A percentile compares a stretch with the other conserved stretches of the same genome.
These are phyloP conservation scores for Galerina sulciceps DNA, from an alignment of 768 basidiomycete species.

Conservation along the genomic window DNA sequence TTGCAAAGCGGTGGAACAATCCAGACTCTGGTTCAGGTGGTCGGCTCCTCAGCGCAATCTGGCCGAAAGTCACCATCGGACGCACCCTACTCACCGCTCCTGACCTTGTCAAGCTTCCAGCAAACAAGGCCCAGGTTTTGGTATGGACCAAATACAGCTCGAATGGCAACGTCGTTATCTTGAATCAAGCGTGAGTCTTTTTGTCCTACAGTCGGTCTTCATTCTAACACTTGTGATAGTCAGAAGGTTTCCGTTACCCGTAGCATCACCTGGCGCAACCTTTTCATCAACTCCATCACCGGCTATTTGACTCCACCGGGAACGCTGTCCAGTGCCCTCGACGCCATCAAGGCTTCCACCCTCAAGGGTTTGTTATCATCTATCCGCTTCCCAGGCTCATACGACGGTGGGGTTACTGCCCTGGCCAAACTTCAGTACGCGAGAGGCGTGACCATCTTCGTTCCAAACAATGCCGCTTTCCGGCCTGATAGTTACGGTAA, in stretches of 20 bases:
- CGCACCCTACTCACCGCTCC: constrained; percentile 63
- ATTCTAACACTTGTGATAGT: constrained; percentile 13
- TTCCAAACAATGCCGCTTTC: constrained; percentile 60
- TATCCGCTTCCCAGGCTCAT: constrained; percentile 24
- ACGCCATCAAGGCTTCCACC: constrained; percentile 44
- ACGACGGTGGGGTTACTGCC: constrained; percentile 39
- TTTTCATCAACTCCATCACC: constrained; percentile 50
- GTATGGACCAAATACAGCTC: constrained; percentile 30
- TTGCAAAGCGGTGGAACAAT: neutral
- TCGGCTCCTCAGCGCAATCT: constrained; percentile 39
- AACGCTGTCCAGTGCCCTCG: constrained; percentile 45
- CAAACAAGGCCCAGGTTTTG: constrained; percentile 59
- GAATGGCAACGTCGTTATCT: constrained; percentile 36
- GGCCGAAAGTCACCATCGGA: constrained; percentile 65
- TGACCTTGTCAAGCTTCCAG: constrained; percentile 56
- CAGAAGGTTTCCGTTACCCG: constrained; percentile 36
- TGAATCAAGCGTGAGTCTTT: constrained; percentile 52
- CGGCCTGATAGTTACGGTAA: neutral
- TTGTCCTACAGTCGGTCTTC: neutral
- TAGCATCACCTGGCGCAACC: constrained; percentile 42
- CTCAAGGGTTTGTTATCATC: constrained; percentile 35
- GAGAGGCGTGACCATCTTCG: constrained; percentile 69
- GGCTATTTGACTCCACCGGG: constrained; percentile 59
- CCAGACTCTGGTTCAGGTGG: neutral
- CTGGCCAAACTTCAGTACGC: constrained; percentile 39